Evolutionary conservation across 371 early-diverging fungal genomes (phyloP), one percentile per base, ranked within the genome.

Genomic region (Batrachochytrium dendrobatidis): DNA sequence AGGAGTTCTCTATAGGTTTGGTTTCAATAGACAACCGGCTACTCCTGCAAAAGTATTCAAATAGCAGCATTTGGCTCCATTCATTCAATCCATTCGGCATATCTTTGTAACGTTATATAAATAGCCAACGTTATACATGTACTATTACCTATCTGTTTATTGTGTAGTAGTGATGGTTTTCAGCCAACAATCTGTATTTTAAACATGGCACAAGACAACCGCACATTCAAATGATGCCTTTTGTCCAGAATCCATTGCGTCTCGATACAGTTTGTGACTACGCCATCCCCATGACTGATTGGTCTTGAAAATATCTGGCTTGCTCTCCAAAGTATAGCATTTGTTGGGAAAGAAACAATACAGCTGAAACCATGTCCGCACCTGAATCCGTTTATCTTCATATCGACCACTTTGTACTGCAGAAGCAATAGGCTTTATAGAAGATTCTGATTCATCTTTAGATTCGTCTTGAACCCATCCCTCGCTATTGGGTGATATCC

Each of bases 271-370:
- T 54, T 65, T 70, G 33, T 53, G 56, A 18, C 53, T 56, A 34
- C 70, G 53, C 68, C 70, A 73, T 17, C 73, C 73, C 73, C 73
- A 73, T 7, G 46, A 44, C 49, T 73, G 73, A 8, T 53, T 25
- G 22, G 55, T 34, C 34, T 55, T 57, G 54, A 73, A 73, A 44
- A 49, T n/a, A 55, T 73, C 73, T 33, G 73, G 73, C 51, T 70
- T 69, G 55, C 63, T 62, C 52, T 73, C 73, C 18, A 73, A 53
- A n/a, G 70, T 30, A 43, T 51, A 68, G 44, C 63, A 69, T 39
- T 45, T 10, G 28, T 34, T 29, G 1, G 63, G 58, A 29, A 68
- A 62, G 51, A 53, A 72, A 49, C 64, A 64, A 35, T 54, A 60
- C n/a, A 72, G 30, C 48, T 57, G 55, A 45, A 72, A 70, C 67